Evolutionary conservation across 148 eudicot species (phyloP).

Genomic region (Oxyria digyna): DNA sequence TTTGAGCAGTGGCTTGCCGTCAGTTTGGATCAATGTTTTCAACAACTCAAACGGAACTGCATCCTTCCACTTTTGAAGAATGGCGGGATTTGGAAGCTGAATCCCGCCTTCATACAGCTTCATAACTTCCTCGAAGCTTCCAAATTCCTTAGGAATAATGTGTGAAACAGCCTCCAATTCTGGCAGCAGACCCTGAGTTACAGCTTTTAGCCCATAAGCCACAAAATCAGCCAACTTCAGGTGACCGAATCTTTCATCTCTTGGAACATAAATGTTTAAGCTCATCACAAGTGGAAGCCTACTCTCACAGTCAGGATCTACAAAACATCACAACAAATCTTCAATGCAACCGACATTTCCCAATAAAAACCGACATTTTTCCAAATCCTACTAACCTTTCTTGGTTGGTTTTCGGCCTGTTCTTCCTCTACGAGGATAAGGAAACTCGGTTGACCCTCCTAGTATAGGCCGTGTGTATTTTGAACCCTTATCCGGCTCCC

Average conservation of each 20-base stretch:
- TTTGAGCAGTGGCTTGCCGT: constrained; percentile 41
- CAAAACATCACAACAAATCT: background rate
- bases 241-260: constrained; percentile 67
- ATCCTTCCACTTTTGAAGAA: constrained; percentile 24
- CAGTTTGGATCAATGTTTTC: constrained; percentile 37
- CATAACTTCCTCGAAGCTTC: constrained; percentile 41
- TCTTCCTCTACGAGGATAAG: constrained; percentile 81
- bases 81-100: constrained; percentile 21
- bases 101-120: constrained; percentile 51
- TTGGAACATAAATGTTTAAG: constrained; percentile 59
- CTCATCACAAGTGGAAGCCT: constrained; percentile 41
- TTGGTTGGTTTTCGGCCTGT: constrained; percentile 49
- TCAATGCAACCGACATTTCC: background rate
- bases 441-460: constrained; percentile 60
- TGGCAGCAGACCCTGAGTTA: constrained; percentile 39
- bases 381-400: constrained; percentile 29
- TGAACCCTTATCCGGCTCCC: constrained; percentile 49
- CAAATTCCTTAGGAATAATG: constrained; percentile 49
- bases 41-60: constrained; percentile 46
- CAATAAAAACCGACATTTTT: no score
- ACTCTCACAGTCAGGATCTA: constrained; percentile 66
- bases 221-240: constrained; percentile 51
- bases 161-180: constrained; percentile 36
- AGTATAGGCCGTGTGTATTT: constrained; percentile 46
- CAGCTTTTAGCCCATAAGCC: constrained; percentile 45